Evolutionary conservation across 208 protist genomes (phyloP).

Genomic region (Crithidia acanthocephali): DNA sequence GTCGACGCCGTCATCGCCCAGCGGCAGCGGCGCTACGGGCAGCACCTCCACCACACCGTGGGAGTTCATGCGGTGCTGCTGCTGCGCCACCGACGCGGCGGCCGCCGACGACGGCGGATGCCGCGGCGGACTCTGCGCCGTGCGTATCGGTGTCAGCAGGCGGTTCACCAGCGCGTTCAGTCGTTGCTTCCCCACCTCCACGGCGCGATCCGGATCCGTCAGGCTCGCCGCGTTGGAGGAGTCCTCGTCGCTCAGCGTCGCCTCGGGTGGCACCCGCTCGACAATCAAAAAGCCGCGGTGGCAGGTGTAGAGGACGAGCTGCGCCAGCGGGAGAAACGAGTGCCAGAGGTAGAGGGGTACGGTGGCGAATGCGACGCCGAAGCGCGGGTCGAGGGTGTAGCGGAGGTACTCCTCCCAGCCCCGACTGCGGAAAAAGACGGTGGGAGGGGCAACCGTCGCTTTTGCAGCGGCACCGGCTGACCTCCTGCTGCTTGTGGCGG

Average conservation of each 20-base stretch:
- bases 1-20: not conserved
- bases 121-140: not conserved
- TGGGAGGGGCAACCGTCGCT: not conserved
- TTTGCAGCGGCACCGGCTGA: not conserved
- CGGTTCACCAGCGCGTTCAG: not conserved
- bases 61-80: not conserved
- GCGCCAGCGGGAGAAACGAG: conserved; percentile 34
- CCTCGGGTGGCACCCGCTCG: conserved; percentile 11
- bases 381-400: conserved; percentile 45
- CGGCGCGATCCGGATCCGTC: not conserved
- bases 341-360: conserved; percentile 43
- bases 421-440: not conserved
- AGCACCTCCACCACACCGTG: conserved; percentile 5
- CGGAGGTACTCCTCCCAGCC: conserved; percentile 46
- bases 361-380: conserved; percentile 39
- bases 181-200: not conserved
- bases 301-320: conserved; percentile 52
- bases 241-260: conserved; percentile 6
- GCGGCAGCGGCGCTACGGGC: not conserved
- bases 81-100: not conserved
- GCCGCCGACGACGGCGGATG: not conserved
- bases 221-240: not conserved
- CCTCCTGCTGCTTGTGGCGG: not conserved
- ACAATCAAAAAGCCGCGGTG: conserved; percentile 53
- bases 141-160: conserved; percentile 3